phyloP scores from a whole-genome alignment of 73 alveolate species.

The Symbiodinium natans region DNA sequence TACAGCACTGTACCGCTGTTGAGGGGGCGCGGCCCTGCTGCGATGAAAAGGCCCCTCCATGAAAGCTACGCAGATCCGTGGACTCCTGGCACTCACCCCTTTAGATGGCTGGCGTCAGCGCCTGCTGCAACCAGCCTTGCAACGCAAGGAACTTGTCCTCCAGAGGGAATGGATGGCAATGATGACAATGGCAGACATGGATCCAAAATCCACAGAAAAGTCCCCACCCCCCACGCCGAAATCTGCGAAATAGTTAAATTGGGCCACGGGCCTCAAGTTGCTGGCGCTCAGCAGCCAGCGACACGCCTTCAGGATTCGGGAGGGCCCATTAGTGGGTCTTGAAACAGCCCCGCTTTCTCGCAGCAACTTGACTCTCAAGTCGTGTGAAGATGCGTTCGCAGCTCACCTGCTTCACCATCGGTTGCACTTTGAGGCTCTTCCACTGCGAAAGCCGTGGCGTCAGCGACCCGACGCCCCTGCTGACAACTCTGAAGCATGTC shows the following conservation, averaged over 20 bases:
- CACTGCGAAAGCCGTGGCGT: not conserved
- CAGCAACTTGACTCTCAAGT: no score
- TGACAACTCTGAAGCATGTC: no score
- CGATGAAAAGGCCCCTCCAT: no score
- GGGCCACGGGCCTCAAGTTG: not conserved
- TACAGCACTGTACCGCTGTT: no score
- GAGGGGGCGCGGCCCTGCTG: no score
- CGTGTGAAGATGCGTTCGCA: no score
- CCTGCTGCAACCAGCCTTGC: constrained; percentile 76
- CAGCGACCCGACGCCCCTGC: not conserved
- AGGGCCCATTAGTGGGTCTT: no score
- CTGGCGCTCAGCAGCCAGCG: constrained; percentile 7
- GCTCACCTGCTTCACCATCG: not conserved
- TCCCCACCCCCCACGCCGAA: no score
- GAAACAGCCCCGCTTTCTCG: no score
- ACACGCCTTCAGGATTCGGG: not conserved
- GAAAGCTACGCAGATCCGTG: no score
- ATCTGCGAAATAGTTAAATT: no score
- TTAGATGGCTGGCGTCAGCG: constrained; percentile 17
- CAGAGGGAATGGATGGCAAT: not conserved
- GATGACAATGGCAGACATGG: not conserved
- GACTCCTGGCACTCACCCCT: no score
- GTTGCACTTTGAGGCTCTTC: not conserved
- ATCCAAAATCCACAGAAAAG: not conserved
- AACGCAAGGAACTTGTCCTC: constrained; percentile 68